Conservation (phyloP, 306 rosid species). For the Elaeagnus macrophylla region DNA sequence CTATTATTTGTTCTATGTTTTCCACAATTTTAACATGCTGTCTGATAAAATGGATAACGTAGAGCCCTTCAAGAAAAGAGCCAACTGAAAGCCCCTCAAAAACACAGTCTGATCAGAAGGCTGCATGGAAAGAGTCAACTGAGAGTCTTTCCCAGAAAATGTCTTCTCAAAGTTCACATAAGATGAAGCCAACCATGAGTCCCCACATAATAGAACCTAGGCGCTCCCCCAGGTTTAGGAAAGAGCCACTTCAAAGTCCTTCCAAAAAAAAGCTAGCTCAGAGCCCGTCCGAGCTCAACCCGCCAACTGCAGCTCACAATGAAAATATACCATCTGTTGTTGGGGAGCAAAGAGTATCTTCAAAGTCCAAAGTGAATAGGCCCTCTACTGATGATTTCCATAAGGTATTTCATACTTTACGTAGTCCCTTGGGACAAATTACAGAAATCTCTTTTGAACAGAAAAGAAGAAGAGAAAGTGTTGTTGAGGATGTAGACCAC, state of each 20-base stretch:
- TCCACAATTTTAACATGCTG: slow-evolving; percentile 17
- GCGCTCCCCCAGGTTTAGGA: slow-evolving; percentile 23
- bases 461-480: slow-evolving; percentile 40
- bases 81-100: slow-evolving; percentile 18
- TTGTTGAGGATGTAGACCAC: slow-evolving; percentile 26
- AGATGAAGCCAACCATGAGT: slow-evolving; percentile 11
- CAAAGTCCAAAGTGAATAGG: slow-evolving; percentile 22
- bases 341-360: slow-evolving; percentile 20
- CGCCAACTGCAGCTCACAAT: slow-evolving; percentile 20
- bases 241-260: slow-evolving; percentile 14
- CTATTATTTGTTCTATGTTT: slow-evolving; percentile 4
- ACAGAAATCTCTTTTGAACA: slow-evolving; percentile 36
- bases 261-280: slow-evolving; percentile 19
- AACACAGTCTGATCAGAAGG: slow-evolving; percentile 13
- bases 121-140: slow-evolving; percentile 5
- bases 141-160: slow-evolving; percentile 27
- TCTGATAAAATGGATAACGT: slow-evolving; percentile 20
- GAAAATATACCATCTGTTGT: slow-evolving; percentile 12
- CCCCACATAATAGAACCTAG: not conserved
- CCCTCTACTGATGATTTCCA: slow-evolving; percentile 21
- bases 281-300: slow-evolving; percentile 24
- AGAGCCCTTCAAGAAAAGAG: slow-evolving; percentile 21
- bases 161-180: slow-evolving; percentile 21
- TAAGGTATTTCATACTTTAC: slow-evolving; percentile 21
- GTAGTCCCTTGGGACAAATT: slow-evolving; percentile 22